These are phyloP conservation scores for Thielaviopsis cerberus DNA, from an alignment of 2,329 filamentous ascomycete genomes.

Conservation along the genomic window DNA sequence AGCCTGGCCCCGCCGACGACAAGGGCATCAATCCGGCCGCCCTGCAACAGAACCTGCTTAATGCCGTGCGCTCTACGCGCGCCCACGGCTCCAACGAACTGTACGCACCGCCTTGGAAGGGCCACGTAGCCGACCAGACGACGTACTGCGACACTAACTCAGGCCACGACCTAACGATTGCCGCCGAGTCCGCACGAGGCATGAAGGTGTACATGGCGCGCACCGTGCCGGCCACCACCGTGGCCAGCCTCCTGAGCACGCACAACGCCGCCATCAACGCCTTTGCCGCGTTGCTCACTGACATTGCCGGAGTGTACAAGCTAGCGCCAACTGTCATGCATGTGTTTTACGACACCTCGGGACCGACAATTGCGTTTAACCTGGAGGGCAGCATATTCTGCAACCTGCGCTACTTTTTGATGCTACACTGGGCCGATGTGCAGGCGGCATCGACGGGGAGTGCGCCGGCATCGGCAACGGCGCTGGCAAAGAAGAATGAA, in stretches of 20 bases:
- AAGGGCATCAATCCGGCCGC: slow-evolving; percentile 41
- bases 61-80: slow-evolving; percentile 61
- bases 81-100: slow-evolving; percentile 55
- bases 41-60: slow-evolving; percentile 52
- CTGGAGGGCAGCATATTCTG: slow-evolving; percentile 74
- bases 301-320: slow-evolving; percentile 54
- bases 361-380: slow-evolving; percentile 86
- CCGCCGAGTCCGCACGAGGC: slow-evolving; percentile 49
- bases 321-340: slow-evolving; percentile 53
- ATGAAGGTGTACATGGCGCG: slow-evolving; percentile 57
- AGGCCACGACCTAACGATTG: slow-evolving; percentile 52
- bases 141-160: slow-evolving; percentile 71
- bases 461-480: slow-evolving; percentile 14
- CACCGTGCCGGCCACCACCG: slow-evolving; percentile 21
- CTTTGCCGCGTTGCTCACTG: slow-evolving; percentile 51
- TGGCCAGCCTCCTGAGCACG: slow-evolving; percentile 36
- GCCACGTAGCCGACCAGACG: slow-evolving; percentile 57
- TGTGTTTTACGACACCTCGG: slow-evolving; percentile 67
- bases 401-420: slow-evolving; percentile 73
- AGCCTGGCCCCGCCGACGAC: slow-evolving; percentile 20
- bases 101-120: slow-evolving; percentile 51
- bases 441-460: slow-evolving; percentile 20
- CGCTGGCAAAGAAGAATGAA: slow-evolving; percentile 23
- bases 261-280: slow-evolving; percentile 45
- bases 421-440: slow-evolving; percentile 47